phyloP scores from a whole-genome alignment of 2,329 filamentous ascomycete species.

The Beauveria rudraprayagi region DNA sequence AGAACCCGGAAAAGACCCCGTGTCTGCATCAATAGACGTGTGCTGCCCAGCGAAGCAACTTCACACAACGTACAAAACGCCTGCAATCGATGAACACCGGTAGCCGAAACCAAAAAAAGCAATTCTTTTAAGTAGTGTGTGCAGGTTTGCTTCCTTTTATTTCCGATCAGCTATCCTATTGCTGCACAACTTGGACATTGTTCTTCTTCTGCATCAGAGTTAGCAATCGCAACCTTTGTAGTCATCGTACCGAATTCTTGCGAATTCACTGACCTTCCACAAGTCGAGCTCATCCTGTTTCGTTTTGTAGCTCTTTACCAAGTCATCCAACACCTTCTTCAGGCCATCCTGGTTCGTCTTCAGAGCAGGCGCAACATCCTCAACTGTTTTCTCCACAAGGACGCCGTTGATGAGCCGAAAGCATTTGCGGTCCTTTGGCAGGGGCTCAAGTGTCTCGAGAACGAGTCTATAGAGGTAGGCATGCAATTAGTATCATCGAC shows the following conservation, averaged over 20 bases:
- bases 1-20: background rate
- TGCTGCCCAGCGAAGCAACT: background rate
- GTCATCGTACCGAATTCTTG: background rate
- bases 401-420: slow-evolving; percentile 99
- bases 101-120: background rate
- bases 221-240: slow-evolving; percentile 10
- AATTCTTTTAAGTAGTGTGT: background rate
- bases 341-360: slow-evolving; percentile 91
- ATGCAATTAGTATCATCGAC: background rate
- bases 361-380: slow-evolving; percentile 83
- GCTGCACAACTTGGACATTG: slow-evolving; percentile 79
- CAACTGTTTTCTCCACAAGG: slow-evolving; percentile 84
- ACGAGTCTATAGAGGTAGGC: slow-evolving; percentile 60
- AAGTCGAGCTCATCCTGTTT: slow-evolving; percentile 94
- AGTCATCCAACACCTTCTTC: slow-evolving; percentile 86
- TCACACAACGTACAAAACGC: too few relatives aligned
- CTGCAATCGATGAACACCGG: too few relatives aligned
- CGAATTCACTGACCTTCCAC: slow-evolving; percentile 70
- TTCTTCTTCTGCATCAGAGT: slow-evolving; percentile 65
- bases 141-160: slow-evolving; percentile 16
- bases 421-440: slow-evolving; percentile 82
- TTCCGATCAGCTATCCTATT: slow-evolving; percentile 35
- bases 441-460: slow-evolving; percentile 78
- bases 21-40: background rate
- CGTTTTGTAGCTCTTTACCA: slow-evolving; percentile 91